Evolutionary conservation across 2,329 filamentous ascomycete species (phyloP).

Genomic region (Bipolaris gigantea): DNA sequence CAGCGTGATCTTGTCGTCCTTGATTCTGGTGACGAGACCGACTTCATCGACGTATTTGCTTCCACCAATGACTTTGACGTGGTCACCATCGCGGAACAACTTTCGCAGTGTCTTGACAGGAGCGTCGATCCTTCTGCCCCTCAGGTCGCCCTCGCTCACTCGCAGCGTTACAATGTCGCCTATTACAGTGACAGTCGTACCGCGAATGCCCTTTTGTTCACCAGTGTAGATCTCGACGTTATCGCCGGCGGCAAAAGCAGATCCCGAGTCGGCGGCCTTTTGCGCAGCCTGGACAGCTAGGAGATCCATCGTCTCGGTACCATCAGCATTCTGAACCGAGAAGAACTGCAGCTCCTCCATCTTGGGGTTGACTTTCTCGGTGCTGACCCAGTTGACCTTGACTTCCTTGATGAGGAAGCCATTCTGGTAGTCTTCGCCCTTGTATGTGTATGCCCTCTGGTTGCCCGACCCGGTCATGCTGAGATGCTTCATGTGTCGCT

Average conservation of each 20-base stretch:
- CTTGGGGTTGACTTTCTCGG: conserved; percentile 88
- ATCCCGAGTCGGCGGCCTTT: conserved; percentile 78
- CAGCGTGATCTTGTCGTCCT: conserved; percentile 87
- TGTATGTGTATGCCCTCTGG: conserved; percentile 77
- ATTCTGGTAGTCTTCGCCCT: conserved; percentile 86
- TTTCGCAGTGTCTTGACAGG: conserved; percentile 91
- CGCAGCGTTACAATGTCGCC: conserved; percentile 89
- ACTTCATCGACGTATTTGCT: conserved; percentile 94
- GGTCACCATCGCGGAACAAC: conserved; percentile 88
- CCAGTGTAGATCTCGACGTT: conserved; percentile 96
- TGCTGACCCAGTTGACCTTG: conserved; percentile 82
- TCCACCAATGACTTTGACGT: conserved; percentile 97
- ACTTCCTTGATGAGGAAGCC: conserved; percentile 94
- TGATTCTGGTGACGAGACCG: conserved; percentile 93
- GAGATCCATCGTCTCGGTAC: conserved; percentile 89
- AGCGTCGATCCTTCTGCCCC: conserved; percentile 85
- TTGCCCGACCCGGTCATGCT: conserved; percentile 56
- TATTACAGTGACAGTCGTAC: conserved; percentile 81
- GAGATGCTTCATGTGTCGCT: conserved; percentile 72
- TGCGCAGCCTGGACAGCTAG: conserved; percentile 87
- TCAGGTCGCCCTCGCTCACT: conserved; percentile 79
- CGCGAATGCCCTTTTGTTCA: conserved; percentile 89
- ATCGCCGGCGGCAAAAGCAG: conserved; percentile 88
- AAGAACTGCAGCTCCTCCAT: conserved; percentile 97
- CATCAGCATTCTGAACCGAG: conserved; percentile 83